Conservation (phyloP, 108 stramenopile genomes). For the Hondaea fermentalgiana region DNA sequence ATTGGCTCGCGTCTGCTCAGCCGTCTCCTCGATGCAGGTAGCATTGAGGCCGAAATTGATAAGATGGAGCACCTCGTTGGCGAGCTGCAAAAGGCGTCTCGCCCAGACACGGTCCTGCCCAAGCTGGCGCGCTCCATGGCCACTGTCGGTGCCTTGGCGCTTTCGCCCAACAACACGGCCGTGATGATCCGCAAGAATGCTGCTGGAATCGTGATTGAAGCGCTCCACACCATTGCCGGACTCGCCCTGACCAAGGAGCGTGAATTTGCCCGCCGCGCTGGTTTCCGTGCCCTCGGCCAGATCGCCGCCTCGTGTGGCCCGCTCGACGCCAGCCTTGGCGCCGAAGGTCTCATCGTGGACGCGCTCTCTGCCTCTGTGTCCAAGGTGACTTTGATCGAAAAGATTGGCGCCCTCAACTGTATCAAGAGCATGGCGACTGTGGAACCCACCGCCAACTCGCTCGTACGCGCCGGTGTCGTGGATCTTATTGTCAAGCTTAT, state of each 20-base stretch:
- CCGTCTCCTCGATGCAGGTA: not conserved
- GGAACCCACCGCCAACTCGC: not conserved
- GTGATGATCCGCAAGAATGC: not conserved
- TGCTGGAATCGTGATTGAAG: not conserved
- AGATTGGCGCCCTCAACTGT: slow-evolving; percentile 18
- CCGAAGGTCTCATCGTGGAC: not conserved
- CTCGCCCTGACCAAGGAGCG: not conserved
- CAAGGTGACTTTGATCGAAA: not conserved
- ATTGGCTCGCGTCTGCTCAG: not conserved
- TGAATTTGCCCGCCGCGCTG: not conserved
- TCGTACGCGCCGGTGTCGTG: not conserved
- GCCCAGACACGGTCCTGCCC: not conserved
- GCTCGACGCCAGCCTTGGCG: not conserved
- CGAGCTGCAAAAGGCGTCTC: not conserved
- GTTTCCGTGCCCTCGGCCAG: slow-evolving; percentile 12
- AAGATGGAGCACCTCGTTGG: not conserved
- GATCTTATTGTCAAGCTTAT: not conserved
- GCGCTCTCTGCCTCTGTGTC: not conserved
- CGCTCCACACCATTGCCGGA: not conserved
- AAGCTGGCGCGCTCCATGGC: not conserved
- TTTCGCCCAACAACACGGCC: not conserved
- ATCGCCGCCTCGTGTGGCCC: not conserved
- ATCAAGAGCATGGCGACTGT: not conserved
- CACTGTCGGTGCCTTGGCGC: not conserved
- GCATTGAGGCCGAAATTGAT: not conserved